phyloP scores from a whole-genome alignment of 768 basidiomycete species.

The Scleroderma bovista region DNA sequence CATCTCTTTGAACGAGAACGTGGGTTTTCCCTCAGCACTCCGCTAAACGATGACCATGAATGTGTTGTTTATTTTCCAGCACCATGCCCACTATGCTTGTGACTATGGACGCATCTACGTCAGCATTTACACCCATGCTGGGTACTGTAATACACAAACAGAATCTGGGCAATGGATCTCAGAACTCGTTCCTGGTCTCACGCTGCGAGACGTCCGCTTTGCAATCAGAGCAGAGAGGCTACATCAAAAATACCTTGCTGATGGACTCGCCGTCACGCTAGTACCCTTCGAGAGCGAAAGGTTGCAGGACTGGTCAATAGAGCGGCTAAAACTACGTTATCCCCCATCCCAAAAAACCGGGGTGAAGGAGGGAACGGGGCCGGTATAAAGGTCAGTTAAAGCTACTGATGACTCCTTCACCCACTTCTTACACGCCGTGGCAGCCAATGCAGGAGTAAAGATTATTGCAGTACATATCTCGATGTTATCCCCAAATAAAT shows the following conservation, averaged over 20 bases:
- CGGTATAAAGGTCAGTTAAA: neutral
- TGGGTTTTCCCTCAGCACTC: conserved; percentile 11
- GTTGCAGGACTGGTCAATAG: conserved; percentile 20
- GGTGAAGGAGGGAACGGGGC: neutral
- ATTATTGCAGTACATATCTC: neutral
- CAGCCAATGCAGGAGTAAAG: neutral
- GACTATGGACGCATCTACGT: conserved; percentile 28
- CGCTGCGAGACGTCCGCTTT: conserved; percentile 46
- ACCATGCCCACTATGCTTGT: conserved; percentile 8
- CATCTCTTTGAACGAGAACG: conserved; percentile 28
- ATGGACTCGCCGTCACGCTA: conserved; percentile 17
- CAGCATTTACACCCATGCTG: conserved; percentile 24
- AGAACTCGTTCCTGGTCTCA: conserved; percentile 36
- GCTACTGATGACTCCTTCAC: neutral
- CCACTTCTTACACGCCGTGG: neutral
- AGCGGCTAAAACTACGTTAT: conserved; percentile 19
- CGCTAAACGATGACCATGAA: neutral
- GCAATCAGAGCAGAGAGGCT: conserved; percentile 38
- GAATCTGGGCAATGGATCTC: conserved; percentile 9
- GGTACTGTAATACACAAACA: conserved; percentile 9
- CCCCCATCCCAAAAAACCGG: neutral
- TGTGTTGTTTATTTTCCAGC: neutral
- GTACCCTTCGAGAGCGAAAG: conserved; percentile 8
- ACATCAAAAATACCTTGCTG: conserved; percentile 19
- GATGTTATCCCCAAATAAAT: conserved; percentile 27